phyloP scores from a whole-genome alignment of 2,329 filamentous ascomycete species.

The Tricladium varicosporioides region DNA sequence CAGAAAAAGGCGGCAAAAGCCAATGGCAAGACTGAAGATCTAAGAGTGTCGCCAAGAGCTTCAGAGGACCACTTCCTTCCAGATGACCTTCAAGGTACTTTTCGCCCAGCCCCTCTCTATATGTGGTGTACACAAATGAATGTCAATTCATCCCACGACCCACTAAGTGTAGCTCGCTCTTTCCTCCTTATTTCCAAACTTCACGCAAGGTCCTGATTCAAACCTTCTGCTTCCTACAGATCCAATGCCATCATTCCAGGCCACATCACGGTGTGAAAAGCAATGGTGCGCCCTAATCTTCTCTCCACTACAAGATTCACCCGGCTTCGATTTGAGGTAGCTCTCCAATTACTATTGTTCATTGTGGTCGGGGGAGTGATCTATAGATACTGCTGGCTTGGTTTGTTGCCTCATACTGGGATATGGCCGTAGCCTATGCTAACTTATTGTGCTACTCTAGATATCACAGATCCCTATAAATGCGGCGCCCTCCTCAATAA shows the following conservation, averaged over 20 bases:
- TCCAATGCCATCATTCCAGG: not conserved
- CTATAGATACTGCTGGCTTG: conserved; percentile 33
- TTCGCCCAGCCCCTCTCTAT: not conserved
- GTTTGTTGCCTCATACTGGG: conserved; percentile 11
- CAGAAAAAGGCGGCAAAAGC: not conserved
- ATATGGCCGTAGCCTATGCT: conserved; percentile 1
- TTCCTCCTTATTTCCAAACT: not conserved
- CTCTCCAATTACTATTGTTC: conserved; percentile 22
- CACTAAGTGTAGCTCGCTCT: not conserved
- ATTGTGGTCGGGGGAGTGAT: conserved; percentile 24
- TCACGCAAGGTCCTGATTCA: not conserved
- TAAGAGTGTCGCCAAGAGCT: not conserved
- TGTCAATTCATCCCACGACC: not conserved
- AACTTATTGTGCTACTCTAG: conserved; percentile 15
- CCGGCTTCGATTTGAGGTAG: not conserved
- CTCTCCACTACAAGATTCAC: not conserved
- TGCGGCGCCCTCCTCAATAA: conserved; percentile 50
- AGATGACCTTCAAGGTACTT: not conserved
- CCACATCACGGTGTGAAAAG: not conserved
- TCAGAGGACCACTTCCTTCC: not conserved
- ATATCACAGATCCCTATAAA: conserved; percentile 47
- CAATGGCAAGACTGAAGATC: not conserved
- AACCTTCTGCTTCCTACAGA: not conserved
- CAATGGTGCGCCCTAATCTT: not conserved
- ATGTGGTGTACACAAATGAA: not conserved